Base-by-base conservation (phyloP, 768 basidiomycete species). In the Aureoboletus auriporus region DNA sequence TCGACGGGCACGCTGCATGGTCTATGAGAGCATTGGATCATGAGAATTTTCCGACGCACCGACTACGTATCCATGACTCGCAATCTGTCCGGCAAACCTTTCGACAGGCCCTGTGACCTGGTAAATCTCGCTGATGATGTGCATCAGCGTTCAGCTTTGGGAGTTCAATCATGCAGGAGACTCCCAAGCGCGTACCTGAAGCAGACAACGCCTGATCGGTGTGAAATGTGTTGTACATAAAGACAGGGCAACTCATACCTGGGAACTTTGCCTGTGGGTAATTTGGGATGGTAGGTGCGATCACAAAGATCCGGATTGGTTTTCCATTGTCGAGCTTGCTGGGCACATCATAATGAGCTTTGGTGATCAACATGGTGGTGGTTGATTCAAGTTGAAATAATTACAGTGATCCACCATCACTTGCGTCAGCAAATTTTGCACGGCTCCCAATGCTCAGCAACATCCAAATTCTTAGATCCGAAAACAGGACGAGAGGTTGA, bases 101-200 rank as follows among this genome's bases (percentile, higher is more conserved):
- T 94, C 93, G n/a, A 95, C 93, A 31, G 93, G 93, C 0, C 92
- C 92, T n/a, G 91, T 94, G 2, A 94, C 92, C 65, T 91, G 89
- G 64, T 96, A 97, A 46, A 97, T 97, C 71, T 95, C 93, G 59
- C 91, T 93, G 60, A 34, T 46, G 20, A 20, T 29, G 9, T n/a
- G 20, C 4, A 23, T 23, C 20, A 23, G 20, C 2, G 11, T 36
- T 53, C 35, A 27, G 42, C 46, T 28, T 20, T 46, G 35, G 33
- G 17, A 26, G 20, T 20, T 43, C 37, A 43, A 16, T 10, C 31
- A 8, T 3, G 7, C 31, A 5, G 13, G 7, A 12, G 29, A 20
- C 49, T n/a, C n/a, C n/a, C 33, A 10, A 36, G 5, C 38, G 2
- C 62, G 44, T 62, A 83, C 87, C 88, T 90, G 73, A 90, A 91